Base-by-base conservation (phyloP, 345 rosid genomes). In the Pugionium cornutum region DNA sequence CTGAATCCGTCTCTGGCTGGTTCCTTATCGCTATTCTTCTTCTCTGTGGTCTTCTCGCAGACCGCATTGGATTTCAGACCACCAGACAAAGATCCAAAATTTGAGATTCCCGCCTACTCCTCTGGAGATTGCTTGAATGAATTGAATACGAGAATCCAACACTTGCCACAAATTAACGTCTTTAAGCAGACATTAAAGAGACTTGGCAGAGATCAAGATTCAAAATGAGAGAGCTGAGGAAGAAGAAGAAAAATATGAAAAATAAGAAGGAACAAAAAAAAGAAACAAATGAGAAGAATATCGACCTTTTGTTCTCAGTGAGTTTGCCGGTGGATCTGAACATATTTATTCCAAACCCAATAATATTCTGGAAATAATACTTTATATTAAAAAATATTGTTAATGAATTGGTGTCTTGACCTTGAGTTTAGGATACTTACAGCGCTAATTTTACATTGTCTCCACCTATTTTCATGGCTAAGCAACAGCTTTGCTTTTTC, bases 21-120 rank as follows among this genome's bases (percentile, higher is more conserved):
- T 40, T 66, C 73, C 66, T 53, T 55, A 18, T 47, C 26, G 64
- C 27, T 40, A 26, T 53, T 32, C 62, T 37, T 48, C 74, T 54
- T 51, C 68, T 67, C 69, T 52, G 74, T 69, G 80, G 84, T 55
- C 82, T 76, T 76, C 67, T 80, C 70, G 65, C 75, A 85, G 74
- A 80, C 84, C 76, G 88, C 92, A 88, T 91, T 86, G 95, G 80
- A 65, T 73, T 69, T 76, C 59, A 52, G 40, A 60, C 58, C 71
- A 26, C 49, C 68, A 54, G 18, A 8, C 28, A 28, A 60, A 45
- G 42, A 49, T 58, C 68, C 65, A 39, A 56, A 52, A 41, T 40
- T 39, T 7, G 43, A 69, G 75, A 69, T 63, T 69, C 75, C 78
- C 78, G 62, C 75, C 66, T 47, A 28, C 45, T 58, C 34, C 53